Conservation (phyloP, 306 rosid species). For the Datisca glomerata region DNA sequence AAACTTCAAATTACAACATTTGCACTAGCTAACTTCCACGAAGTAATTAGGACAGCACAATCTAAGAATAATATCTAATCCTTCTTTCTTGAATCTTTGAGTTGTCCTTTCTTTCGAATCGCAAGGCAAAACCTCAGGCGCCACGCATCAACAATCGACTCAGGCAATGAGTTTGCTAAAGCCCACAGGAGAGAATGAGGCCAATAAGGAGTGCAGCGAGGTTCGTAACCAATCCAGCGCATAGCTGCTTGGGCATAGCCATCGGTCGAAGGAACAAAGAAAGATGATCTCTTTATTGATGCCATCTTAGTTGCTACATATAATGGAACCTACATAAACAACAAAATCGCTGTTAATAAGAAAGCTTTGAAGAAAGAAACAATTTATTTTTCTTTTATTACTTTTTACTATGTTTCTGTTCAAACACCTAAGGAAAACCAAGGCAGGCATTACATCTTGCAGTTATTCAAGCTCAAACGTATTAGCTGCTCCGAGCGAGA, state of each 20-base stretch:
- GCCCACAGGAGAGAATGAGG: constrained; percentile 83
- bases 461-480: too few species aligned
- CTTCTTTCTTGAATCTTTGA: constrained; percentile 48
- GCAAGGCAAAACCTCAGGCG: constrained; percentile 56
- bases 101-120: constrained; percentile 77
- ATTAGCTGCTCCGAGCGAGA: too few species aligned
- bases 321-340: constrained; percentile 54
- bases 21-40: too few species aligned
- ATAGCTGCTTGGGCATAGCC: constrained; percentile 69
- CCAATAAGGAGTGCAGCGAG: constrained; percentile 97
- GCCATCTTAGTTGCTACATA: constrained; percentile 99
- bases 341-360: too few species aligned
- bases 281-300: constrained; percentile 76
- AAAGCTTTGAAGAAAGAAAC: too few species aligned
- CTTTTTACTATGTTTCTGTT: too few species aligned
- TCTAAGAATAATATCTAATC: too few species aligned
- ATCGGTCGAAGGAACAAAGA: constrained; percentile 79
- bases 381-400: too few species aligned
- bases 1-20: too few species aligned
- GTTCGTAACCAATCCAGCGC: constrained; percentile 76
- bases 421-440: too few species aligned
- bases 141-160: constrained; percentile 56
- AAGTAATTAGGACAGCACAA: too few species aligned
- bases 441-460: too few species aligned
- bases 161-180: constrained; percentile 45